Base-by-base conservation (phyloP, 169 alveolate species). In the Cyclospora cayetanensis region DNA sequence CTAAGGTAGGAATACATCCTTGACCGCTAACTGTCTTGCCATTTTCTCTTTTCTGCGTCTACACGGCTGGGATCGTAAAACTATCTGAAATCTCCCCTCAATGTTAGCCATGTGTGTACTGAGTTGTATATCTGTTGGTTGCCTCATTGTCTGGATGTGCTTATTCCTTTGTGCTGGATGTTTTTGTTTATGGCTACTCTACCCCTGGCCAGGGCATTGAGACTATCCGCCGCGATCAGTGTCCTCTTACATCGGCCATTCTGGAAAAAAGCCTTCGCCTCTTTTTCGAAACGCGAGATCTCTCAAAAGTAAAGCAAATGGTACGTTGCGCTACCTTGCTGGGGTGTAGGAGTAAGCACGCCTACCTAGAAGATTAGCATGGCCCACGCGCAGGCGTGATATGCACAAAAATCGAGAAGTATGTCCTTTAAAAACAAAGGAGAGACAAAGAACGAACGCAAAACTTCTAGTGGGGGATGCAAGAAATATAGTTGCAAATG, bases 121-220 rank as follows among this genome's bases (percentile, higher is more conserved):
- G 60, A 74, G 5, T 74, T 41, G 7, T 43, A 9, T 74, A n/a
- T 25, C 25, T 74, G 11, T 29, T 22, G 65, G 5, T 37, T 20
- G 31, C 11, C 25, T 22, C 9, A 5, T 18, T n/a, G 65, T 66
- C 15, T 34, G 42, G 7, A 31, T 66, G 15, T n/a, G n/a, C 18
- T 66, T 66, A 22, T 12, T 79, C 11, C 66, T 76, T 76, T 76
- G 86, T 15, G 86, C 12, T 11, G 15, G 68, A 11, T 41, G 66
- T 15, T 5, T n/a, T 9, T 29, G 11, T 29, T 18, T 52, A 29
- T 83, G 27, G 68, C 29, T 41, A 43, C 2, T 29, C 7, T 53
- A 2, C 20, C 79, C n/a, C n/a, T n/a, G n/a, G n/a, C 31, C 92
- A 92, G 93, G 95, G 95, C 74, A 79, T 92, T 9, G 95, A 92